A percentile compares a stretch with the other conserved stretches of the same genome.
Conservation (phyloP, 805 yeast species). For the Sugiyamaella americana region DNA sequence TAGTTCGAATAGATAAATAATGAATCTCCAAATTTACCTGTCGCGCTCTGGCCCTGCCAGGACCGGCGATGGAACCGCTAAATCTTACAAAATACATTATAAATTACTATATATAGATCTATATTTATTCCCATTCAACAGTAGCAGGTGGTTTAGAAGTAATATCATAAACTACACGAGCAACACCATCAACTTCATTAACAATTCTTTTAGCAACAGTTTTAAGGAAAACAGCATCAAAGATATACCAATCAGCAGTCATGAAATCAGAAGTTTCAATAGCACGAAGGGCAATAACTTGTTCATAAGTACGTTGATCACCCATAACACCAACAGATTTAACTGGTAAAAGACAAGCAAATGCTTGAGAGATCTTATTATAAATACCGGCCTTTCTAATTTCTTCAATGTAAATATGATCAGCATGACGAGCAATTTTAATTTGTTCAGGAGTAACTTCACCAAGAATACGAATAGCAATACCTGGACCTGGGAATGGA, state of each 20-base stretch:
- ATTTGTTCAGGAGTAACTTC: slow-evolving; percentile 93
- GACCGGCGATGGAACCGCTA: neutral
- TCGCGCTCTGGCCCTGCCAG: neutral
- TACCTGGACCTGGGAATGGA: slow-evolving; percentile 99
- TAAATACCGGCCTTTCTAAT: slow-evolving; percentile 89
- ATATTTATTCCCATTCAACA: slow-evolving; percentile 90
- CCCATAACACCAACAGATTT: slow-evolving; percentile 99
- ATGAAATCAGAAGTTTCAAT: slow-evolving; percentile 96
- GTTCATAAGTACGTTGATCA: slow-evolving; percentile 98
- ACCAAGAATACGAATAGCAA: slow-evolving; percentile 96
- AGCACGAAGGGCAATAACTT: slow-evolving; percentile 97
- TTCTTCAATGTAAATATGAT: slow-evolving; percentile 91
- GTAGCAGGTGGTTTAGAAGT: slow-evolving; percentile 99
- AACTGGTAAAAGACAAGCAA: slow-evolving; percentile 94
- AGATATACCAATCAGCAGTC: slow-evolving; percentile 99
- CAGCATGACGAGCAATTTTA: slow-evolving; percentile 96
- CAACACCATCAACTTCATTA: slow-evolving; percentile 98
- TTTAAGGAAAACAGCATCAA: slow-evolving; percentile 88
- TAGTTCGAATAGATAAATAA: slow-evolving; percentile 35
- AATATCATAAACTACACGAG: slow-evolving; percentile 97
- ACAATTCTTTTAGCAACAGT: slow-evolving; percentile 92
- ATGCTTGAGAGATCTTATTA: slow-evolving; percentile 91
- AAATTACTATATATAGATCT: no score
- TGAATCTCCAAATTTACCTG: neutral
- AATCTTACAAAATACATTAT: no score